Percentiles rank a stretch among this genome's conserved stretches.
Evolutionary conservation across 1,139 yeast genomes (phyloP).

Genomic region (Entelexis paramagnoliae): DNA sequence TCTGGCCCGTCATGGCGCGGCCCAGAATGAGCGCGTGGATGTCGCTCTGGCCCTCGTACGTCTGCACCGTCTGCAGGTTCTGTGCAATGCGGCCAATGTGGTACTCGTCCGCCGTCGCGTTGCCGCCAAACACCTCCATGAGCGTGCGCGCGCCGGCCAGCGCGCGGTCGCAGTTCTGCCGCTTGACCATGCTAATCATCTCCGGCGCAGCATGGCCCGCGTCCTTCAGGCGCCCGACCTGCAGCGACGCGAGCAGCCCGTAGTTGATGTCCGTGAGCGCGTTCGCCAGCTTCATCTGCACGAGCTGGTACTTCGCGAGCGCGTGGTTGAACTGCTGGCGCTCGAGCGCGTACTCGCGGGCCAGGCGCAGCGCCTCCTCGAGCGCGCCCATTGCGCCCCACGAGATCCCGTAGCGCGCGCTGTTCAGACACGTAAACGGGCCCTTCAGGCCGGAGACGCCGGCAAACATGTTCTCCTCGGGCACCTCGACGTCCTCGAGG

Average conservation of each 20-base stretch:
- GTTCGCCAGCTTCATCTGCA: conserved; percentile 38
- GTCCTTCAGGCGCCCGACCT: conserved; percentile 38
- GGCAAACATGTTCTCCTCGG: conserved; percentile 37
- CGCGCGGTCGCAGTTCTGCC: conserved; percentile 39
- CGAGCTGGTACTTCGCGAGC: conserved; percentile 35
- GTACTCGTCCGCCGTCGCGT: conserved; percentile 38
- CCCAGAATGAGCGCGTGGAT: conserved; percentile 38
- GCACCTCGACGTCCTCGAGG: conserved; percentile 39
- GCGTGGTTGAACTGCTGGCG: conserved; percentile 37
- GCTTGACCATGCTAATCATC: conserved; percentile 38
- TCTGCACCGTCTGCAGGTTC: conserved; percentile 38
- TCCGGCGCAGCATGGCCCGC: conserved; percentile 34
- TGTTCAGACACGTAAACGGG: conserved; percentile 38
- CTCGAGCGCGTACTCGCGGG: conserved; percentile 36
- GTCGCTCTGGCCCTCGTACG: conserved; percentile 40
- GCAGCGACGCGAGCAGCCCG: conserved; percentile 36
- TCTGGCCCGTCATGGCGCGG: conserved; percentile 37
- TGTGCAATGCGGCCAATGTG: conserved; percentile 38
- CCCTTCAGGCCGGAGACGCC: conserved; percentile 37
- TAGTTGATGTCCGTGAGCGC: conserved; percentile 37
- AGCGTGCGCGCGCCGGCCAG: conserved; percentile 33
- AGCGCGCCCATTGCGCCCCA: conserved; percentile 41
- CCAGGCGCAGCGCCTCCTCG: conserved; percentile 34
- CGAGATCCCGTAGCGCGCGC: conserved; percentile 39
- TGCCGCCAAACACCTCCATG: conserved; percentile 40